phyloP scores from a whole-genome alignment of 148 eudicot genomes.

The Gaultheria prostrata region DNA sequence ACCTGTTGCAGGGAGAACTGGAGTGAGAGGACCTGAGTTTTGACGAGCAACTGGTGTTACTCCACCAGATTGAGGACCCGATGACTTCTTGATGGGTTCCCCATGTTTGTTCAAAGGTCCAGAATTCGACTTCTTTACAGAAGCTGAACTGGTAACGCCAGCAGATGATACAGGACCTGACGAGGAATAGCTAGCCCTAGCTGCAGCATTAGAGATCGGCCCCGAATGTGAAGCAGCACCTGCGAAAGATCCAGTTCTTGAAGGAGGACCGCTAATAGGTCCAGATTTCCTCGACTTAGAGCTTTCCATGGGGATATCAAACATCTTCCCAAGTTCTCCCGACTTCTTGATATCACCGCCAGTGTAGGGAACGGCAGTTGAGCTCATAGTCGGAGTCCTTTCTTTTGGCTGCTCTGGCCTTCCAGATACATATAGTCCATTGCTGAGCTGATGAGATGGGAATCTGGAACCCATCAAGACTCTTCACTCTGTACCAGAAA shows the following conservation, averaged over 20 bases:
- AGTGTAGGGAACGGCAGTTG: constrained; percentile 85
- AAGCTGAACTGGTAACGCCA: constrained; percentile 50
- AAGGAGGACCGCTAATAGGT: constrained; percentile 62
- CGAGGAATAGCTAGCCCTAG: constrained; percentile 20
- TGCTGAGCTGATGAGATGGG: constrained; percentile 89
- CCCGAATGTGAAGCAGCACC: constrained; percentile 87
- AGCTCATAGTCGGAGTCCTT: constrained; percentile 84
- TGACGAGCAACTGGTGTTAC: constrained; percentile 39
- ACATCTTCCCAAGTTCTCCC: constrained; percentile 96
- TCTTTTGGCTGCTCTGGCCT: constrained; percentile 93
- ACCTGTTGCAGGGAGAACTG: constrained; percentile 81
- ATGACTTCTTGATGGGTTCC: constrained; percentile 46
- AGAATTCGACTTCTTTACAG: constrained; percentile 76
- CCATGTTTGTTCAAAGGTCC: constrained; percentile 85
- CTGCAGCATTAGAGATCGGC: constrained; percentile 46
- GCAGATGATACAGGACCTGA: constrained; percentile 41
- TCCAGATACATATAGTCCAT: constrained; percentile 93
- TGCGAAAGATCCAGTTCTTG: constrained; percentile 78
- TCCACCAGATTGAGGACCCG: constrained; percentile 54
- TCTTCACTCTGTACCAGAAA: neutral
- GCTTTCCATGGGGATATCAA: constrained; percentile 71
- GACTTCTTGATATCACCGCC: constrained; percentile 94
- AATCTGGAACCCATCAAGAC: constrained; percentile 80
- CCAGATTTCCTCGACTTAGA: constrained; percentile 89
- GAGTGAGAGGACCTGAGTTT: constrained; percentile 77